phyloP scores from a whole-genome alignment of 225 moss, liverwort and hornwort species.

The Anthoceros angustus region DNA sequence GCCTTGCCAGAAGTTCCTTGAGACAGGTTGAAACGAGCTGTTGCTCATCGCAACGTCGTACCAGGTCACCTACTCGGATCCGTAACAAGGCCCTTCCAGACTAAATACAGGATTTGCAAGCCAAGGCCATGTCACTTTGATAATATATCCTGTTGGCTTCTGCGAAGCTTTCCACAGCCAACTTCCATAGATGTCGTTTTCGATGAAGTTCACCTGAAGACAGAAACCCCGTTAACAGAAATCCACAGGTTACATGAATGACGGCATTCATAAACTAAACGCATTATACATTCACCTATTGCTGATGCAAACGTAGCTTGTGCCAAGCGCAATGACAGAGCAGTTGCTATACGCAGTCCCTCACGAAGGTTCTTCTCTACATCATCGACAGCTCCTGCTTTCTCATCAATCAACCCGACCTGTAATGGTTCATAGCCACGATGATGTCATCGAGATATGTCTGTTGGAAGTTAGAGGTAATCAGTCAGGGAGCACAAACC shows the following conservation, averaged over 20 bases:
- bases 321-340: conserved; percentile 54
- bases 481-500: too few species aligned
- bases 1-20: neutral
- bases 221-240: neutral
- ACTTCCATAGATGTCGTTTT: conserved; percentile 65
- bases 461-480: too few species aligned
- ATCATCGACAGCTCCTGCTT: conserved; percentile 77
- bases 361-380: conserved; percentile 70
- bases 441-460: conserved; percentile 22
- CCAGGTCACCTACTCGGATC: conserved; percentile 64
- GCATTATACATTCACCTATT: conserved; percentile 33
- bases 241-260: neutral
- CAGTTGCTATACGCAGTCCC: conserved; percentile 42
- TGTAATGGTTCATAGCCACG: conserved; percentile 33
- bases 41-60: conserved; percentile 29
- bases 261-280: neutral
- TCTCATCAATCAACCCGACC: conserved; percentile 64
- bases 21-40: conserved; percentile 7
- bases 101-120: conserved; percentile 51
- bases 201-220: conserved; percentile 66
- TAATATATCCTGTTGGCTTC: conserved; percentile 40
- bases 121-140: conserved; percentile 24
- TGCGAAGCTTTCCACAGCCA: conserved; percentile 40
- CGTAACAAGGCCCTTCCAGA: conserved; percentile 44
- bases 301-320: conserved; percentile 55